Evolutionary conservation across 1,139 yeast species (phyloP).

Genomic region (Arxiozyma telluris): DNA sequence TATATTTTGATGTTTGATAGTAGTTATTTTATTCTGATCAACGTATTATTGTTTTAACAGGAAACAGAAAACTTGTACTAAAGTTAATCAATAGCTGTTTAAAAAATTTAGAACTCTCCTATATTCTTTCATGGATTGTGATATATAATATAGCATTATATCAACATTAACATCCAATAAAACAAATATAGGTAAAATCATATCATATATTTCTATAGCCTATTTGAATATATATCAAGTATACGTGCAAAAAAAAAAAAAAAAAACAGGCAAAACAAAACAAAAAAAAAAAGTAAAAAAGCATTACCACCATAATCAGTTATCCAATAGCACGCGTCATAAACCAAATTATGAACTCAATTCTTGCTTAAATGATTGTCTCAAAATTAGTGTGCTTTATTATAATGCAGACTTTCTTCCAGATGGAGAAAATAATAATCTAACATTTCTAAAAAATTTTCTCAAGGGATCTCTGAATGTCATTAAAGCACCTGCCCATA

Average conservation of each 20-base stretch:
- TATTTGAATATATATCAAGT: background rate
- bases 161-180: background rate
- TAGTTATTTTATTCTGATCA: too few relatives aligned
- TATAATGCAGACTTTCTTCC: background rate
- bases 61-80: too few relatives aligned
- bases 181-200: background rate
- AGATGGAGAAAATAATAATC: background rate
- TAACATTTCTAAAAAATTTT: slow-evolving; percentile 10
- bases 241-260: too few relatives aligned
- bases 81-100: too few relatives aligned
- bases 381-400: background rate
- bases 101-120: too few relatives aligned
- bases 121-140: background rate
- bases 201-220: background rate
- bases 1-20: too few relatives aligned
- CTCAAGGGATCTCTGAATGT: slow-evolving; percentile 37
- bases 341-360: background rate
- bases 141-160: too few relatives aligned
- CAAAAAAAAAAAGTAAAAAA: too few relatives aligned
- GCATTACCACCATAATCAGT: background rate
- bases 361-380: too few relatives aligned
- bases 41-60: too few relatives aligned
- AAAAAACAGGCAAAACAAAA: background rate
- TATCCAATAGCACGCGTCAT: background rate
- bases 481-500: slow-evolving; percentile 37